Percentiles rank a stretch among this genome's conserved stretches.
These are phyloP conservation scores for Lentinula guzmanii DNA, from an alignment of 768 basidiomycete species.

Conservation along the genomic window DNA sequence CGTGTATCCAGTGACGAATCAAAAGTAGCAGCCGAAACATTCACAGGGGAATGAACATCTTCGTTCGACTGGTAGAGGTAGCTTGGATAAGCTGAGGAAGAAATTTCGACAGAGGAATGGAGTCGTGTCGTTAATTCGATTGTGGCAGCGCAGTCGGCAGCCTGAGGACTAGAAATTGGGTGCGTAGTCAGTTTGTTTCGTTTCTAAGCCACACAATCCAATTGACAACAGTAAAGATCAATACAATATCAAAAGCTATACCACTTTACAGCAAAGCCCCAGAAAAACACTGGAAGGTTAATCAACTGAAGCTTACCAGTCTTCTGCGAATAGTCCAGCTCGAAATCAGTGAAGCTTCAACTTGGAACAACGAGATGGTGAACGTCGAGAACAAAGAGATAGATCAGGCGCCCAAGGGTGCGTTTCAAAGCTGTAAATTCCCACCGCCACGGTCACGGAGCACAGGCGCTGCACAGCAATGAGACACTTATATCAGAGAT, in stretches of 20 bases:
- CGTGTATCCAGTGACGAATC: conserved; percentile 31
- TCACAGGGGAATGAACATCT: conserved; percentile 44
- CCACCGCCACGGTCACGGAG: not conserved
- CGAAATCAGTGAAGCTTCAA: not conserved
- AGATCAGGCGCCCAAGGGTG: not conserved
- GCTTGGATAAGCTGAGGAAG: conserved; percentile 30
- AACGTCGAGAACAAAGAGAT: not conserved
- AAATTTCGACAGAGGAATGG: conserved; percentile 38
- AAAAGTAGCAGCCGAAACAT: conserved; percentile 29
- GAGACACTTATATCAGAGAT: too few species aligned
- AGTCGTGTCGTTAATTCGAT: conserved; percentile 15
- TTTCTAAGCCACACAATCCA: not conserved
- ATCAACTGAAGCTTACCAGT: not conserved
- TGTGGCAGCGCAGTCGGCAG: conserved; percentile 36
- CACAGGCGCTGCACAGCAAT: not conserved
- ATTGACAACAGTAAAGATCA: not conserved
- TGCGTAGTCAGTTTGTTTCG: not conserved
- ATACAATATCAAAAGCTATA: too few species aligned
- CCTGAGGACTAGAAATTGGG: conserved; percentile 39
- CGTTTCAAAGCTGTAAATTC: not conserved
- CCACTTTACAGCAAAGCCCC: too few species aligned
- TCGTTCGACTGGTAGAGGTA: conserved; percentile 30
- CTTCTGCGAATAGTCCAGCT: not conserved
- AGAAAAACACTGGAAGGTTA: too few species aligned
- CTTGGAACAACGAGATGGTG: not conserved